These are phyloP conservation scores for Tanacetum coccineum DNA, from an alignment of 129 eudicot genomes.

Conservation along the genomic window DNA sequence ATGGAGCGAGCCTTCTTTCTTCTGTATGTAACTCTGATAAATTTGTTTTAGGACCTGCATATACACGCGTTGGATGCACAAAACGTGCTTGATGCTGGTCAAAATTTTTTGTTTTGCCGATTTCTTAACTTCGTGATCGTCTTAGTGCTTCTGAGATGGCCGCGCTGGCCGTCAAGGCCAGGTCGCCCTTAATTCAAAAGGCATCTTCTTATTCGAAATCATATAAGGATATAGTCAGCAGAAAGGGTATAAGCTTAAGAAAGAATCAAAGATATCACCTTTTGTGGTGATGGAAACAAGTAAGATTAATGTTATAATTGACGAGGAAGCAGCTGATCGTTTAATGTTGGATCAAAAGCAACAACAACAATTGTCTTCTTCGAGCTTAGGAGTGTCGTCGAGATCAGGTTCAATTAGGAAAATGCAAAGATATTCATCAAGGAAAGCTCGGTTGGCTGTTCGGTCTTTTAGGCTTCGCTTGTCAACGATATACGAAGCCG, in stretches of 20 bases:
- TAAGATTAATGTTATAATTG: slow-evolving; percentile 35
- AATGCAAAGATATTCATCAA: slow-evolving; percentile 27
- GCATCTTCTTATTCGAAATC: neutral
- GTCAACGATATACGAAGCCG: slow-evolving; percentile 34
- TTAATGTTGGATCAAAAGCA: neutral
- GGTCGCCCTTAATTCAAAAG: slow-evolving; percentile 40
- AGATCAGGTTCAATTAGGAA: slow-evolving; percentile 35
- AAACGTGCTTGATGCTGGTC: slow-evolving; percentile 42
- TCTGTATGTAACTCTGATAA: slow-evolving; percentile 64
- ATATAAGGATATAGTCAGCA: neutral
- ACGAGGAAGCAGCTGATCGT: slow-evolving; percentile 13
- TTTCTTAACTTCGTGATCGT: slow-evolving; percentile 35
- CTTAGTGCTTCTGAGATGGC: slow-evolving; percentile 75
- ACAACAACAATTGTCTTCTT: neutral
- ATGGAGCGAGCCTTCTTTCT: slow-evolving; percentile 27
- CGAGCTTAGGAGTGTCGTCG: slow-evolving; percentile 20
- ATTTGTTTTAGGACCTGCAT: slow-evolving; percentile 48
- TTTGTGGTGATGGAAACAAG: slow-evolving; percentile 34
- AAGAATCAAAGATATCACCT: slow-evolving; percentile 28
- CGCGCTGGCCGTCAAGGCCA: slow-evolving; percentile 71
- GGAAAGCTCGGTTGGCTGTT: slow-evolving; percentile 34
- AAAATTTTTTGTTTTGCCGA: slow-evolving; percentile 57
- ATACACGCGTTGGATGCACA: slow-evolving; percentile 30
- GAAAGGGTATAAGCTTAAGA: slow-evolving; percentile 5
- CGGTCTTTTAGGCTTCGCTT: slow-evolving; percentile 29